Evolutionary conservation across 257 asterid genomes (phyloP), one percentile per base, ranked within the genome.

Genomic region (Thymus mandschuricus): DNA sequence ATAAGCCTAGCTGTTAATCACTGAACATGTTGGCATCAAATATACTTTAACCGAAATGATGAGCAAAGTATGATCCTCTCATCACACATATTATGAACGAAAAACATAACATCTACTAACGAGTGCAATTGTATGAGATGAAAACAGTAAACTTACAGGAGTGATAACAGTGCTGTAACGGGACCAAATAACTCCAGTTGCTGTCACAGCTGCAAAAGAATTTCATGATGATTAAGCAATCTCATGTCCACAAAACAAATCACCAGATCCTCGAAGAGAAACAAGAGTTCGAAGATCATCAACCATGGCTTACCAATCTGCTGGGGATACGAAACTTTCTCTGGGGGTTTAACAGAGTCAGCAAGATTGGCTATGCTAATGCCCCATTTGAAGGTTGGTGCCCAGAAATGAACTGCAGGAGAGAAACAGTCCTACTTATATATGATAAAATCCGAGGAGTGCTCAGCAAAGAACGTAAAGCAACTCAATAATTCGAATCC

Each of bases 331-430:
- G 95, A 88, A 79, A 88, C 79, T 81, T 86, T 84, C 86, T 88
- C 92, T 0, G 95, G 88, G 59, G 95, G 95, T 68, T 88, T 88
- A 44, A 35, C 28, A 1, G 81, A 86, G 82, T 88, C 95, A 0
- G 86, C 92, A 71, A 88, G 63, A 77, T 88, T 88, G 71, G 95
- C 95, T 50, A 88, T 86, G 80, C 88, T 88, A 74, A 88, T 88
- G 75, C 95, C 92, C 95, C 95, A 88, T 83, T 88, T 88, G 80
- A 86, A 88, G 59, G 95, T 88, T 40, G 95, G 95, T 38, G 95
- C 95, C 95, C 91, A 86, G 80, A 88, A 88, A 84, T 88, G 91
- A 82, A 86, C 95, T 87, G 66, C 45, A 73, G 44, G 28, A 59
- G 4, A 35, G 30, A 64, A 51, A 33, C 43, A 54, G 40, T 15